Conservation (phyloP, 306 rosid genomes). For the Cucumis hystrix region DNA sequence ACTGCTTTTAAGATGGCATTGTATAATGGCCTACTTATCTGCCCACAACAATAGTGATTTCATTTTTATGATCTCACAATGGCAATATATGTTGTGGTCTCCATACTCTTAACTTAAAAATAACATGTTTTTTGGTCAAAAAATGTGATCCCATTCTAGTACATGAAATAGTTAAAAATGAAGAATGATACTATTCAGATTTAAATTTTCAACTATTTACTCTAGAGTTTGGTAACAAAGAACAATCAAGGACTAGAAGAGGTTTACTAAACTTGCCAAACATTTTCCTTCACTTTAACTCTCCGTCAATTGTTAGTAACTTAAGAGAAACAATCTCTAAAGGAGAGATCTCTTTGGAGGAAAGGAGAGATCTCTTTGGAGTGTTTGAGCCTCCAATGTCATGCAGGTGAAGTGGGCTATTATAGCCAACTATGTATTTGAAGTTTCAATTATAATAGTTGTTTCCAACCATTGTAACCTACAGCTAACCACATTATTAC, state of each 20-base stretch:
- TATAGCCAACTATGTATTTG: too few species aligned
- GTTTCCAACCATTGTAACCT: too few species aligned
- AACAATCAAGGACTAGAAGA: not conserved
- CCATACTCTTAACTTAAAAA: not conserved
- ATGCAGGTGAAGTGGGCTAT: too few species aligned
- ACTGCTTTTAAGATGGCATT: slow-evolving; percentile 1
- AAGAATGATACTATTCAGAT: not conserved
- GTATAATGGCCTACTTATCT: not conserved
- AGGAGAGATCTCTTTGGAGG: not conserved
- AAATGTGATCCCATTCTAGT: not conserved
- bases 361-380: not conserved
- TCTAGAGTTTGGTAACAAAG: not conserved
- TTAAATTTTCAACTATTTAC: not conserved
- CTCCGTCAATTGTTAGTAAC: not conserved
- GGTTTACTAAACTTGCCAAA: not conserved
- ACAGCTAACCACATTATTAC: too few species aligned
- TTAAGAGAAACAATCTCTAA: not conserved
- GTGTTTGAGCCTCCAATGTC: too few species aligned
- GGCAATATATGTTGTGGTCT: not conserved
- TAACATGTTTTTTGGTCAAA: not conserved
- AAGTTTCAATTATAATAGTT: too few species aligned
- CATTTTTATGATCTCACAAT: not conserved
- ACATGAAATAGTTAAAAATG: not conserved
- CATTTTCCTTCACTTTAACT: not conserved
- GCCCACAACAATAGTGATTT: not conserved